A percentile compares a stretch with the other conserved stretches of the same genome.
These are phyloP conservation scores for Ustilago esculenta DNA, from an alignment of 1,284 basidiomycete species.

Conservation along the genomic window DNA sequence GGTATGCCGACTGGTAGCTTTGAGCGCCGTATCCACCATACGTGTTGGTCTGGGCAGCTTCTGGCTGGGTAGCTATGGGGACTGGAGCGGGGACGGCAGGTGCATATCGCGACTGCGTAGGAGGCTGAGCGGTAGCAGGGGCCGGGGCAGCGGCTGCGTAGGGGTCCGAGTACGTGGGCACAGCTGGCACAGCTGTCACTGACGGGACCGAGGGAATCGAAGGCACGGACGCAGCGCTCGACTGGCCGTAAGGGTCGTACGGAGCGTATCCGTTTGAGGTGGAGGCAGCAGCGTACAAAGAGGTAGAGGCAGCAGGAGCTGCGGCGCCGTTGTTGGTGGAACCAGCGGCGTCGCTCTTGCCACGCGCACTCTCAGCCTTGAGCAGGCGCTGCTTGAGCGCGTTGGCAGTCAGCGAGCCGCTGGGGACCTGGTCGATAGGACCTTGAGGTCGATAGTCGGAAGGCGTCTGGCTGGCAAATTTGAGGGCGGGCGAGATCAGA, in stretches of 20 bases:
- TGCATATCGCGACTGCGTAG: conserved; percentile 67
- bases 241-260: conserved; percentile 31
- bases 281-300: conserved; percentile 30
- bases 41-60: conserved; percentile 25
- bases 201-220: conserved; percentile 22
- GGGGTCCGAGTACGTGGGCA: conserved; percentile 31
- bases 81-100: conserved; percentile 68
- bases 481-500: conserved; percentile 81
- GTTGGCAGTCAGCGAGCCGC: conserved; percentile 20
- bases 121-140: conserved; percentile 64
- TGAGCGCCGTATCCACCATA: conserved; percentile 35
- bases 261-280: conserved; percentile 37
- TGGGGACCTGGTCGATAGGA: conserved; percentile 14
- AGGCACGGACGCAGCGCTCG: conserved; percentile 10
- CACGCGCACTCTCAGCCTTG: conserved; percentile 49
- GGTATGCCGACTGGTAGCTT: conserved; percentile 66
- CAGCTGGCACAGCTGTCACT: conserved; percentile 33
- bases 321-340: not conserved
- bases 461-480: conserved; percentile 84
- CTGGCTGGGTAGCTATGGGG: conserved; percentile 25
- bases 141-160: conserved; percentile 61
- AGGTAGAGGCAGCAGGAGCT: conserved; percentile 16
- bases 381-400: conserved; percentile 51
- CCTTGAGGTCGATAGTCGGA: conserved; percentile 73
- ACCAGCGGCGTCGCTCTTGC: conserved; percentile 20